Evolutionary conservation across 2,329 filamentous ascomycete species (phyloP).

Genomic region (Trichoderma arundinaceum): DNA sequence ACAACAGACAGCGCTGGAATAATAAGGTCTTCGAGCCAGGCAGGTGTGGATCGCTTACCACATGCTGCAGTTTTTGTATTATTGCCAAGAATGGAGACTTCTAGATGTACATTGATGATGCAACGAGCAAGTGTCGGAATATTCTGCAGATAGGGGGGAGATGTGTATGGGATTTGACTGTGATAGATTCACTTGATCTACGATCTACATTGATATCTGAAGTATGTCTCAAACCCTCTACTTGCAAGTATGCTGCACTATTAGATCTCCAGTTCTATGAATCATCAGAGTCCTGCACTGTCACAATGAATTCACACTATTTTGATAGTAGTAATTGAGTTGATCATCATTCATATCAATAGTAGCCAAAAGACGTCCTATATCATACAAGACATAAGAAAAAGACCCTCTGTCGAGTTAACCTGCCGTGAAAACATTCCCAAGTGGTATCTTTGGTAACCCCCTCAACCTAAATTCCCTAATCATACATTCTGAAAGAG

Average conservation of each 20-base stretch:
- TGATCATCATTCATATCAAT: conserved; percentile 7
- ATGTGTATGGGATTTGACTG: not conserved
- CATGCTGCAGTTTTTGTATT: not conserved
- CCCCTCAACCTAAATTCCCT: not conserved
- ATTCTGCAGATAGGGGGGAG: not conserved
- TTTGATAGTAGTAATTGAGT: not conserved
- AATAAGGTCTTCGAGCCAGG: not conserved
- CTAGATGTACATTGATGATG: not conserved
- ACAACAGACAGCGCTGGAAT: not conserved
- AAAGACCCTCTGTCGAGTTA: not conserved
- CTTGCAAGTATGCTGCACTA: not conserved
- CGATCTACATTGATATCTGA: too few species aligned
- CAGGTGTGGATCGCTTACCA: not conserved
- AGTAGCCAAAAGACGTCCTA: not conserved
- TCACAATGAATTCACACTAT: too few species aligned
- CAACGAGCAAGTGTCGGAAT: not conserved
- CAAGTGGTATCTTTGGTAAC: conserved; percentile 16
- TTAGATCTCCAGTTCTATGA: too few species aligned
- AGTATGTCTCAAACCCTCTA: too few species aligned
- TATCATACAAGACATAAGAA: not conserved
- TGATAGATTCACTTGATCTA: too few species aligned
- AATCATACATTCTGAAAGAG: conserved; percentile 5
- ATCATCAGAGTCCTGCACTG: too few species aligned
- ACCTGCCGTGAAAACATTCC: not conserved
- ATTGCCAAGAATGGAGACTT: not conserved